Conservation (phyloP, 768 basidiomycete genomes). For the Solioccasus polychromus region DNA sequence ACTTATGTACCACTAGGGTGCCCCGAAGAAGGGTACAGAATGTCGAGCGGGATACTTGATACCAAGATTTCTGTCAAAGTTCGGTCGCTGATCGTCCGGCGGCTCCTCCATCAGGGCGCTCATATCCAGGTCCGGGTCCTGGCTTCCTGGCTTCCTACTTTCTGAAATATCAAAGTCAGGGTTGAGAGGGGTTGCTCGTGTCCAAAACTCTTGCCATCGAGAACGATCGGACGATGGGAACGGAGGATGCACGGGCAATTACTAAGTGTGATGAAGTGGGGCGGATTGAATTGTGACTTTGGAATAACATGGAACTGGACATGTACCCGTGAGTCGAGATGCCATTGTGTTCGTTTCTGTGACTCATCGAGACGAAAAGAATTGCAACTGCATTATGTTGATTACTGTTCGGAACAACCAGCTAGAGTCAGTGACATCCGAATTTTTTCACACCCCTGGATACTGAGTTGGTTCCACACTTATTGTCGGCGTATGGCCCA, state of each 20-base stretch:
- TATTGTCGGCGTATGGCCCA: no score
- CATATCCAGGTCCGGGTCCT: constrained; percentile 56
- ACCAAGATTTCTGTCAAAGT: constrained; percentile 46
- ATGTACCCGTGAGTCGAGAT: constrained; percentile 76
- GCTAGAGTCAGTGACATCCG: constrained; percentile 80
- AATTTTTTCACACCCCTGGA: constrained; percentile 84
- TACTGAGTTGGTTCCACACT: constrained; percentile 56
- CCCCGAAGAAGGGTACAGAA: constrained; percentile 70
- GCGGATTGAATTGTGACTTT: constrained; percentile 69
- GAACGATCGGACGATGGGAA: constrained; percentile 42
- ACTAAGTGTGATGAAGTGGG: constrained; percentile 47
- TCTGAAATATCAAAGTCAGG: constrained; percentile 62
- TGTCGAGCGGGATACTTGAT: constrained; percentile 44
- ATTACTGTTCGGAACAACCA: constrained; percentile 66
- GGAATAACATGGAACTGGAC: constrained; percentile 66
- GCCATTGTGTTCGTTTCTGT: not conserved
- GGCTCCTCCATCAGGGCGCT: constrained; percentile 82
- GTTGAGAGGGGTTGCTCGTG: constrained; percentile 58
- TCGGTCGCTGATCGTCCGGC: constrained; percentile 62
- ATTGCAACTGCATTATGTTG: constrained; percentile 80
- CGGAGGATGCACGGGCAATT: constrained; percentile 67
- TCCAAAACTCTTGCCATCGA: constrained; percentile 56
- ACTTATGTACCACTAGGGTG: constrained; percentile 73
- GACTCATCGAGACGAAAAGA: constrained; percentile 35
- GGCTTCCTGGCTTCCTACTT: constrained; percentile 57